Evolutionary conservation across 495 filamentous ascomycete species (phyloP).

Genomic region (Penicillium cinerascens): DNA sequence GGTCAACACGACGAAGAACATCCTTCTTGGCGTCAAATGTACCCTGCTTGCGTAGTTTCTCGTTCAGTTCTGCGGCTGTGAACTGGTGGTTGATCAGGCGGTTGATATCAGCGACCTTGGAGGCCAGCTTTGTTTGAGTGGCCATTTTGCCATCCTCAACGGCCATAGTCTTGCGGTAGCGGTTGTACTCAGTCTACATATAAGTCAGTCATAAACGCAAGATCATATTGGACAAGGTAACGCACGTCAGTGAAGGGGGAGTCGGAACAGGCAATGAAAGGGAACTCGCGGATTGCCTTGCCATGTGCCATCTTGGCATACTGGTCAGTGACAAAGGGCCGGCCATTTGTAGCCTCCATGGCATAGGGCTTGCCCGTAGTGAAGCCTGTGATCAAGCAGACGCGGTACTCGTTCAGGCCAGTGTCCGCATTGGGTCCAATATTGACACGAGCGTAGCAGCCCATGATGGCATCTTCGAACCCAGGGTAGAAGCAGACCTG

Average conservation of each 20-base stretch:
- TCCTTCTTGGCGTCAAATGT: constrained; percentile 56
- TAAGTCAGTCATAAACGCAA: constrained; percentile 22
- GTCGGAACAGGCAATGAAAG: constrained; percentile 81
- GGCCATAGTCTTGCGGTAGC: constrained; percentile 72
- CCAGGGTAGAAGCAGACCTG: constrained; percentile 87
- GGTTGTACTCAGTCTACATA: constrained; percentile 68
- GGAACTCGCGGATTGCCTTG: constrained; percentile 71
- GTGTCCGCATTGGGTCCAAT: constrained; percentile 68
- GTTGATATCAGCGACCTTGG: constrained; percentile 81
- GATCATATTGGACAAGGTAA: neutral
- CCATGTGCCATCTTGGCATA: constrained; percentile 74
- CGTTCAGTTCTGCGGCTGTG: constrained; percentile 72
- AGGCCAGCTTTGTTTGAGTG: constrained; percentile 57
- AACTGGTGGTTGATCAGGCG: constrained; percentile 70
- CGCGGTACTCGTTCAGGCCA: constrained; percentile 71
- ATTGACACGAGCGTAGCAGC: constrained; percentile 77
- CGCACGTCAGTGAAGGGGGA: constrained; percentile 68
- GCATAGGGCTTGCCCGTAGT: constrained; percentile 74
- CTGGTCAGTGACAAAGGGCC: constrained; percentile 68
- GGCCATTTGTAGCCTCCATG: constrained; percentile 65
- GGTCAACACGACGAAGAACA: constrained; percentile 58
- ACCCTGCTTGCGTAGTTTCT: constrained; percentile 69
- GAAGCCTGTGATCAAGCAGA: constrained; percentile 79
- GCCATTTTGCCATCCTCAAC: constrained; percentile 70
- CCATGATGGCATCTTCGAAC: constrained; percentile 73